A percentile compares a stretch with the other conserved stretches of the same genome.
Evolutionary conservation across 352 stramenopile genomes (phyloP).

Genomic region (Elongisporangium anandrum): DNA sequence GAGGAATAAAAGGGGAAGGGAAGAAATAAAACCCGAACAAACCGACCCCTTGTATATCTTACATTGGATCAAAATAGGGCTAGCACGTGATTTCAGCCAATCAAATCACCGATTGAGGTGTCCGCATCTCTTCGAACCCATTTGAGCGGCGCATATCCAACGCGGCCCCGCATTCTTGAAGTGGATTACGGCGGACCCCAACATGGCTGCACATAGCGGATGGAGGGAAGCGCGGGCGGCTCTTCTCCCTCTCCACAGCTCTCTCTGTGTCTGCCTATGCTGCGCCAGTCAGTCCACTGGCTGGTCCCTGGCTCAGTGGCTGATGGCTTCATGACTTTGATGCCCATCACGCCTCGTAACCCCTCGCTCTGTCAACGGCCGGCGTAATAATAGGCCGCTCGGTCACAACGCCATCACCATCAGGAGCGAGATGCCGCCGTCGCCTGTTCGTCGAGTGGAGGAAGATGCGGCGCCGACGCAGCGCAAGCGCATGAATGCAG

Average conservation of each 20-base stretch:
- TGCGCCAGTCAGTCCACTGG: not conserved
- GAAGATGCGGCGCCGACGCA: not conserved
- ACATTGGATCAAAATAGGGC: not conserved
- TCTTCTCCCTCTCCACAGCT: not conserved
- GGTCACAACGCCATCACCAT: not conserved
- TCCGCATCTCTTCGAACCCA: not conserved
- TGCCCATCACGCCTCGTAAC: not conserved
- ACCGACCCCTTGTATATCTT: not conserved
- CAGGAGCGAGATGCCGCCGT: conserved; percentile 6
- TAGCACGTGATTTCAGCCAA: not conserved
- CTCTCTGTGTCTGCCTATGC: not conserved
- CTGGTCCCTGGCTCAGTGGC: not conserved
- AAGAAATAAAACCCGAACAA: not conserved
- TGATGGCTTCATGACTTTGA: not conserved
- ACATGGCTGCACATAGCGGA: not conserved
- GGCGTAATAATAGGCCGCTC: not conserved
- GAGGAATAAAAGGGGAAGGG: not conserved
- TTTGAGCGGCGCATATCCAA: not conserved
- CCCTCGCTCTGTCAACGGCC: too few relatives aligned
- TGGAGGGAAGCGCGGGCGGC: not conserved
- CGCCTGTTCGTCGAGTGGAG: conserved; percentile 1
- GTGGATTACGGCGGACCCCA: not conserved
- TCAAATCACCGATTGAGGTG: not conserved
- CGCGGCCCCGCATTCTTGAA: not conserved
- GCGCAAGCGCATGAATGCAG: not conserved